Base-by-base conservation (phyloP, 2,329 filamentous ascomycete species). In the Trichoderma sp. region DNA sequence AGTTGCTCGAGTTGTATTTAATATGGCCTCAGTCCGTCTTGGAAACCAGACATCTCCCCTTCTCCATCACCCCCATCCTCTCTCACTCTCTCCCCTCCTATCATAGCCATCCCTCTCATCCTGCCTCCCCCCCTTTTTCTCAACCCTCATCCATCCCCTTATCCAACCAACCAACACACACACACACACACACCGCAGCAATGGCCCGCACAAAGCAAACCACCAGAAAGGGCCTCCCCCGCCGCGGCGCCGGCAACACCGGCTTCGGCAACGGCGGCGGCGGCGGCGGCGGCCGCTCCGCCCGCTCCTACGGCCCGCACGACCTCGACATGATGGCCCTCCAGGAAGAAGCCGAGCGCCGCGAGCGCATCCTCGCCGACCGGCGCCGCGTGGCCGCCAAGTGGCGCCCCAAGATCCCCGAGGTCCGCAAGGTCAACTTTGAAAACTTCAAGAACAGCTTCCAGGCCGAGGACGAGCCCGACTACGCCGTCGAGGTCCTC, bases 381-480 rank as follows among this genome's bases (percentile, higher is more conserved):
- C 73, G 70, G 10, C 75, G 74, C 26, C 75, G 77, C 41, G 71
- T 68, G 12, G 75, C 73, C 14, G 71, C 77, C 58, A 79, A 78
- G 66, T 79, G 77, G 77, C 75, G 76, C 0, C 69, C 75, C 64
- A 79, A 79, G 75, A 75, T 81, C 21, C 76, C 61, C n/a, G 72
- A 75, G 28, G 75, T 78, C n/a, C 74, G 77, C 56, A 78, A 74
- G 66, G 74, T 78, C 62, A 77, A 78, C 69, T 80, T 79, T 63
- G 78, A 79, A 67, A 74, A 77, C 68, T 81, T 79, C 72, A 81
- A 80, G 70, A 81, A 81, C 67, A 72, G 76, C 60, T 78, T 77
- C 67, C 70, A 76, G 14, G 71, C 71, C 12, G 52, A 75, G 14
- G 71, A 77, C 1, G 71, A 78, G 66, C 74, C 71, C 26, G 73